These are phyloP conservation scores for Diaporthe australafricana DNA, from an alignment of 2,329 filamentous ascomycete species.

Conservation along the genomic window DNA sequence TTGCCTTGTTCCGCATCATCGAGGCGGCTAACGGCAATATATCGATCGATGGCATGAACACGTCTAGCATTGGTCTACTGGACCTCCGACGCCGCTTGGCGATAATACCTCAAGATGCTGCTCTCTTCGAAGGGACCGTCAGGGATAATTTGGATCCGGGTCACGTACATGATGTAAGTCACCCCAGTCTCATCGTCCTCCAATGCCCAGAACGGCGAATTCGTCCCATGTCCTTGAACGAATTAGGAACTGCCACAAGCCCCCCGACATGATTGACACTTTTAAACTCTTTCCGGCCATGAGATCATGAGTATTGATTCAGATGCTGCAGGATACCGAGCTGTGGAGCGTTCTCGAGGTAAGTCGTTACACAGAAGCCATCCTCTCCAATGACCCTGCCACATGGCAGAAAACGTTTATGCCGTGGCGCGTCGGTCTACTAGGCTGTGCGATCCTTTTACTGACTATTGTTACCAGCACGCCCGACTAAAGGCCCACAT, in stretches of 20 bases:
- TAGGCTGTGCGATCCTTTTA: conserved; percentile 49
- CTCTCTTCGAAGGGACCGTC: conserved; percentile 79
- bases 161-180: conserved; percentile 79
- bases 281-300: conserved; percentile 23
- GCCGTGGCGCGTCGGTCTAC: conserved; percentile 43
- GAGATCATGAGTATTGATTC: conserved; percentile 35
- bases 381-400: conserved; percentile 38
- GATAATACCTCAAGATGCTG: conserved; percentile 98
- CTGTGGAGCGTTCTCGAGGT: conserved; percentile 92
- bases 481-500: conserved; percentile 94
- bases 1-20: conserved; percentile 95
- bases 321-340: conserved; percentile 76
- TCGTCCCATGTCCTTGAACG: conserved; percentile 6
- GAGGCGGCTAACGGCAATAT: conserved; percentile 87
- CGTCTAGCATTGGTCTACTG: conserved; percentile 87
- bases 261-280: conserved; percentile 18
- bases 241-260: conserved; percentile 22
- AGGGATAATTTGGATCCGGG: conserved; percentile 96
- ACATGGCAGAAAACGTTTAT: conserved; percentile 38
- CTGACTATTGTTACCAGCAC: conserved; percentile 65
- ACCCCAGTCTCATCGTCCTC: background rate
- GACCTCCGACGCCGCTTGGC: conserved; percentile 90
- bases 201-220: conserved; percentile 2
- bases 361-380: conserved; percentile 53
- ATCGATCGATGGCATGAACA: conserved; percentile 89